Percentiles rank a stretch among this genome's conserved stretches.
Evolutionary conservation across 495 filamentous ascomycete species (phyloP).

Genomic region (Cercophora scortea): DNA sequence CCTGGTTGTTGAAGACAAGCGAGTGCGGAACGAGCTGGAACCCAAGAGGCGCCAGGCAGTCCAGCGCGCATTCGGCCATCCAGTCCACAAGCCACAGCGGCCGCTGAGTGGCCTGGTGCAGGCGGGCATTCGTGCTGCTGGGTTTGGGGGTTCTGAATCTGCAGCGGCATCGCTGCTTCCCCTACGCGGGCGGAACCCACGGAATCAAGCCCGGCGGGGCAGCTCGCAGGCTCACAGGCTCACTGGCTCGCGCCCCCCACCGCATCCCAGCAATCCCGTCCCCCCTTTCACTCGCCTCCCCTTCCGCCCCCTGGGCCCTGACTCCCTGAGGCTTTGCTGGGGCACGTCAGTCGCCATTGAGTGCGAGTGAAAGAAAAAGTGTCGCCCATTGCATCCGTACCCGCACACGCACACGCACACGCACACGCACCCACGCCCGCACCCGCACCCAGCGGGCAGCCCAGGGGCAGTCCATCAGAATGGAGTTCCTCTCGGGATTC

Average conservation of each 20-base stretch:
- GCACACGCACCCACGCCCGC: no score
- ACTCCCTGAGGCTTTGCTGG: not conserved
- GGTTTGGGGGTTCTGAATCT: not conserved
- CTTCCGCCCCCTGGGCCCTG: no score
- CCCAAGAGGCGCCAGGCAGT: no score
- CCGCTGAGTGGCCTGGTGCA: no score
- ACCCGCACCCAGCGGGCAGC: no score
- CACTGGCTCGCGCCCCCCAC: not conserved
- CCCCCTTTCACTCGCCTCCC: not conserved
- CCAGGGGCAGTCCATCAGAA: constrained; percentile 2
- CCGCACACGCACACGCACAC: no score
- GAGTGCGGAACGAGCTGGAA: no score
- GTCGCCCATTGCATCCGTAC: not conserved
- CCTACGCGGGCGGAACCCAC: constrained; percentile 4
- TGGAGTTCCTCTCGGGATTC: constrained; percentile 30
- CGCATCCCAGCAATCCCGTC: not conserved
- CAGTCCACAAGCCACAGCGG: no score
- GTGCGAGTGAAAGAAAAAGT: constrained; percentile 2
- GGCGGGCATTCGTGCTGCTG: no score
- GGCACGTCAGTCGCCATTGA: not conserved
- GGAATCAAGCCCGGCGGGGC: constrained; percentile 5
- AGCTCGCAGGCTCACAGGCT: not conserved
- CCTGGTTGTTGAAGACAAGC: no score
- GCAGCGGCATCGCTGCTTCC: not conserved
- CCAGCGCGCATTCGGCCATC: no score